phyloP scores from a whole-genome alignment of 768 basidiomycete species.

The Boletellus sp. region DNA sequence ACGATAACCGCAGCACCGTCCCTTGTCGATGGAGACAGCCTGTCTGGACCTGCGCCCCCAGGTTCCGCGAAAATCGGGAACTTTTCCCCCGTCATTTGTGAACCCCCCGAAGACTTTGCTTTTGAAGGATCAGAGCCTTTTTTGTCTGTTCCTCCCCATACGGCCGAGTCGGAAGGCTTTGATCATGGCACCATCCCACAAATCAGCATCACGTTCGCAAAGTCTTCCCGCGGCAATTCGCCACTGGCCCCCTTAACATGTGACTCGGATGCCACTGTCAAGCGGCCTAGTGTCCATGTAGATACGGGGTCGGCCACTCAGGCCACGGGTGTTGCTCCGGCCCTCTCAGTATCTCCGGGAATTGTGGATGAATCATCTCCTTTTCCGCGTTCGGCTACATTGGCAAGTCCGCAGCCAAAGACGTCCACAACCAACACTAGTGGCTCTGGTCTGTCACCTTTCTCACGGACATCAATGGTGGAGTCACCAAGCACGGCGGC shows the following conservation, averaged over 20 bases:
- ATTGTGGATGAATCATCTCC: conserved; percentile 22
- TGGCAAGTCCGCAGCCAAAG: conserved; percentile 25
- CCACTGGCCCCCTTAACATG: conserved; percentile 24
- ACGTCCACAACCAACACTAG: conserved; percentile 26
- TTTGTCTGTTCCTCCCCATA: conserved; percentile 10
- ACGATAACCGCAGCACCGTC: conserved; percentile 15
- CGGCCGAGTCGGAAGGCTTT: conserved; percentile 7
- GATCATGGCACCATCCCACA: conserved; percentile 24
- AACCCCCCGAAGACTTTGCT: conserved; percentile 28
- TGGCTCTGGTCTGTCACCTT: conserved; percentile 24
- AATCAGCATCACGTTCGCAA: conserved; percentile 29
- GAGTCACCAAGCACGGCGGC: conserved; percentile 25
- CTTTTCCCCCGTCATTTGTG: conserved; percentile 27
- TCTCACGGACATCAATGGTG: conserved; percentile 25
- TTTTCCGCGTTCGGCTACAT: conserved; percentile 14
- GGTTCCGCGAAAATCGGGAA: conserved; percentile 24
- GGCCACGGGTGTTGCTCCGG: conserved; percentile 10
- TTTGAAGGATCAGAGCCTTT: conserved; percentile 19
- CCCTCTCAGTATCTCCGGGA: conserved; percentile 12
- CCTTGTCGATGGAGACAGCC: conserved; percentile 8
- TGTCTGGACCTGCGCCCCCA: conserved; percentile 11
- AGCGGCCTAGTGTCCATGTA: conserved; percentile 28
- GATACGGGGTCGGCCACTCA: conserved; percentile 27
- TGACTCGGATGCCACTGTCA: conserved; percentile 25
- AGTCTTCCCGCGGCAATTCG: conserved; percentile 29